Evolutionary conservation across 345 rosid genomes (phyloP).

Genomic region (Syzygium aqueum): DNA sequence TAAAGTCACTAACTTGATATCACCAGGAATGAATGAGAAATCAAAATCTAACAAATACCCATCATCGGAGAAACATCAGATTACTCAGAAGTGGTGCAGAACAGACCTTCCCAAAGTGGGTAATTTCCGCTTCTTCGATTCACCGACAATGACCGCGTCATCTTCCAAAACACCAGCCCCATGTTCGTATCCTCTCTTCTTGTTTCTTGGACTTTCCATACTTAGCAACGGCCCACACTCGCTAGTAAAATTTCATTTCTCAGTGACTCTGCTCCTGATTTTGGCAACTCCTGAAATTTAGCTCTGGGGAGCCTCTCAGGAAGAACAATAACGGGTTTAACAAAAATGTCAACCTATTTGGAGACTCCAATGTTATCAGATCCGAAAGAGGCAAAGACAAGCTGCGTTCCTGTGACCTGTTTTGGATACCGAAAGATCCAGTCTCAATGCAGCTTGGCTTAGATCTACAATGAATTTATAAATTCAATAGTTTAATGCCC

Average conservation of each 20-base stretch:
- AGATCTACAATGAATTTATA: background rate
- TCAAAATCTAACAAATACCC: background rate
- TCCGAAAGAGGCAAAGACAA: background rate
- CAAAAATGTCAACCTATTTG: background rate
- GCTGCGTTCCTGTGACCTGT: background rate
- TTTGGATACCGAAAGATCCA: background rate
- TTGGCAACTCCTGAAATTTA: background rate
- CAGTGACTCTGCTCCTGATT: background rate
- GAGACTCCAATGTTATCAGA: background rate
- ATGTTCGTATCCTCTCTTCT: slow-evolving; percentile 47
- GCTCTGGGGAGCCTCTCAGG: background rate
- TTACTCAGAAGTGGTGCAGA: background rate
- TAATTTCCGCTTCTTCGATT: slow-evolving; percentile 60
- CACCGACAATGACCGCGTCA: slow-evolving; percentile 15
- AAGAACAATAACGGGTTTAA: background rate
- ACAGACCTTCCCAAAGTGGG: slow-evolving; percentile 84
- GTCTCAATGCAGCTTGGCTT: background rate
- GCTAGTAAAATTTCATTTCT: background rate
- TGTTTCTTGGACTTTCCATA: slow-evolving; percentile 66
- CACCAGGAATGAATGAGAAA: background rate
- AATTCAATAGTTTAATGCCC: background rate
- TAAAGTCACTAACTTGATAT: background rate
- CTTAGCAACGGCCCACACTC: slow-evolving; percentile 1
- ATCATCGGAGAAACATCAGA: background rate
- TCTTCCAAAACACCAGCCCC: slow-evolving; percentile 37